Conservation (phyloP, 1,284 basidiomycete species). For the Anthracocystis setariae region DNA sequence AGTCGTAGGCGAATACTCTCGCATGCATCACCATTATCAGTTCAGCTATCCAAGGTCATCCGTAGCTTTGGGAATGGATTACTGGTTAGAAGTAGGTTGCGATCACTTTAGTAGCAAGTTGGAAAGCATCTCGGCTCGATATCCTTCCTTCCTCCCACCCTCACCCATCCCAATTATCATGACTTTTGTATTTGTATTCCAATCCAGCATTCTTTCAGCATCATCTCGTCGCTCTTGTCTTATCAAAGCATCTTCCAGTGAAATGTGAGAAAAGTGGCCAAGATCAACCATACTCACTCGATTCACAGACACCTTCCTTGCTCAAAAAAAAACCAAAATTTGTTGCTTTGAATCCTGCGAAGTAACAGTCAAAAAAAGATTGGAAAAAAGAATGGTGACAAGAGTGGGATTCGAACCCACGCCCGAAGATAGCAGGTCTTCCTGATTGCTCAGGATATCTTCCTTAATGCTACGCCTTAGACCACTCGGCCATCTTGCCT, state of each 20-base stretch:
- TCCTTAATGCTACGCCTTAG: conserved; percentile 59
- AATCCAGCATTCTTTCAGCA: not conserved
- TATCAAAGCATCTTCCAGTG: too few species aligned
- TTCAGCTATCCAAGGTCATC: too few species aligned
- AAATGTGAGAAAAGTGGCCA: too few species aligned
- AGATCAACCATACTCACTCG: too few species aligned
- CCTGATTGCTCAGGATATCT: conserved; percentile 28
- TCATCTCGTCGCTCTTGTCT: not conserved
- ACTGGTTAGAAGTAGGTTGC: too few species aligned
- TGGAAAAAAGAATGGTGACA: conserved; percentile 47
- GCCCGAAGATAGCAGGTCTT: conserved; percentile 62
- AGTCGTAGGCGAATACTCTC: too few species aligned
- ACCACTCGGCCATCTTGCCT: conserved; percentile 58
- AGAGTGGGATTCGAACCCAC: conserved; percentile 68
- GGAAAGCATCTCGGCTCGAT: too few species aligned
- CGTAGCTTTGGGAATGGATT: too few species aligned
- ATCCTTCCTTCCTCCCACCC: not conserved
- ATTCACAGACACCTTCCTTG: too few species aligned
- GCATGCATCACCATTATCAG: too few species aligned
- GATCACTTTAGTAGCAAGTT: too few species aligned
- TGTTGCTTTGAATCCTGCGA: too few species aligned
- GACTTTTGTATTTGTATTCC: not conserved
- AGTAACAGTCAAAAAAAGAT: conserved; percentile 2
- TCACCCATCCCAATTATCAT: not conserved
- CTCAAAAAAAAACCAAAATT: not conserved